Base-by-base conservation (phyloP, 164 flowering plant species). In the Tetrastigma voinierianum region DNA sequence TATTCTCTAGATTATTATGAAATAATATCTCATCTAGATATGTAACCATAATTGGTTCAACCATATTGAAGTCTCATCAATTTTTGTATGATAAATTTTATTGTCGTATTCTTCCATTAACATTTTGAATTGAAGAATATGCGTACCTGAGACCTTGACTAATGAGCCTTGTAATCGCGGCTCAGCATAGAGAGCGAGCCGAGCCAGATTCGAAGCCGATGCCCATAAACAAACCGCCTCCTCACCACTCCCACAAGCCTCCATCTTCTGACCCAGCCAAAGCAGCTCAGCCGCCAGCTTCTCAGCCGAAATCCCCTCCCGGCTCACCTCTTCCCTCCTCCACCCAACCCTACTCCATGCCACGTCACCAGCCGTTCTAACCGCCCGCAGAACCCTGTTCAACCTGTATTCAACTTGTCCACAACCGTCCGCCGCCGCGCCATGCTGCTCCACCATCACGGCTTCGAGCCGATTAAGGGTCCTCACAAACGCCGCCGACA, bases 201-300 rank as follows among this genome's bases (percentile, higher is more conserved):
- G 61, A 72, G 86, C 96, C 81, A 90, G 61, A 11, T 72, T 72
- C 1, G 81, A 68, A 59, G 96, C 90, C 53, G 87, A 66, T 0
- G 89, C 95, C 98, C 95, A 90, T 65, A 63, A 74, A 20, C 23
- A 21, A 7, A 89, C 79, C 12, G 90, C 90, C 56, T 85, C 93
- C 11, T 84, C 87, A 0, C 13, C 83, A n/a, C 52, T 72, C 2
- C 89, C 91, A 62, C 89, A 89, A 51, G 65, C 83, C 54, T 65
- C 80, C 85, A 93, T 21, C 74, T 83, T 90, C 82, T 77, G 73
- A 18, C 82, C 89, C 70, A 90, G 51, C 98, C 97, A 93, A 15
- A 89, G 83, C 69, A 83, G 18, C 90, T 93, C 98, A 44, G 88
- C 89, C 32, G 96, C 97, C 66, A 84, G 64, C 79, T 90, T 93